phyloP scores from a whole-genome alignment of 2,329 filamentous ascomycete genomes.

The Neofusicoccum ribis region DNA sequence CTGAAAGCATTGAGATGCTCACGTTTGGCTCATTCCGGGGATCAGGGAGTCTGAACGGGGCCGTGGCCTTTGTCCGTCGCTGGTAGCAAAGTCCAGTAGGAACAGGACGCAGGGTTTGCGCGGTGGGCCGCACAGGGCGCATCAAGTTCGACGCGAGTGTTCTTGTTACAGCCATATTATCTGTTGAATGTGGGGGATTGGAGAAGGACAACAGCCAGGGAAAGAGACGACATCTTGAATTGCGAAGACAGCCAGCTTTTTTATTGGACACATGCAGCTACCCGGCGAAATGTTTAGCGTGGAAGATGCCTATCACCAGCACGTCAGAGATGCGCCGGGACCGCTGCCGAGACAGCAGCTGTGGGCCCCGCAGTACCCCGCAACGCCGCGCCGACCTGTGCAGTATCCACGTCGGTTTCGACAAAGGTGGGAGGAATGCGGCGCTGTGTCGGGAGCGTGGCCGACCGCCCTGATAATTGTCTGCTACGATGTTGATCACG shows the following conservation, averaged over 20 bases:
- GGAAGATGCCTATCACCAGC: neutral
- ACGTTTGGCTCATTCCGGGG: conserved; percentile 32
- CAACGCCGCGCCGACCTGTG: too few species aligned
- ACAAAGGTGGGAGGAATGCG: neutral
- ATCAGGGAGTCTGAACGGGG: conserved; percentile 31
- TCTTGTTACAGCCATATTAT: conserved; percentile 23
- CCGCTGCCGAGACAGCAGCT: neutral
- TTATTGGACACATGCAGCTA: neutral
- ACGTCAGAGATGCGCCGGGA: neutral
- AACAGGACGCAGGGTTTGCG: neutral
- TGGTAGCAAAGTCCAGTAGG: conserved; percentile 20
- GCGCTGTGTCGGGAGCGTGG: neutral
- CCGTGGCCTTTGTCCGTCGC: conserved; percentile 30
- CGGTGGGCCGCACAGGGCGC: conserved; percentile 17
- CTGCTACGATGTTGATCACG: neutral
- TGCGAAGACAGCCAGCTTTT: neutral
- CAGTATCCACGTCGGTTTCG: neutral
- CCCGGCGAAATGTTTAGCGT: neutral
- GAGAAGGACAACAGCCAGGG: neutral
- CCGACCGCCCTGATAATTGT: neutral
- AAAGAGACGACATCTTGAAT: too few species aligned
- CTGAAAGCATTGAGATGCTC: neutral
- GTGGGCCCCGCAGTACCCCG: neutral
- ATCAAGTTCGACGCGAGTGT: conserved; percentile 23
- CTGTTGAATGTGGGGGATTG: neutral